Base-by-base conservation (phyloP, 2,329 filamentous ascomycete species). In the Sporothrix brasiliensis region DNA sequence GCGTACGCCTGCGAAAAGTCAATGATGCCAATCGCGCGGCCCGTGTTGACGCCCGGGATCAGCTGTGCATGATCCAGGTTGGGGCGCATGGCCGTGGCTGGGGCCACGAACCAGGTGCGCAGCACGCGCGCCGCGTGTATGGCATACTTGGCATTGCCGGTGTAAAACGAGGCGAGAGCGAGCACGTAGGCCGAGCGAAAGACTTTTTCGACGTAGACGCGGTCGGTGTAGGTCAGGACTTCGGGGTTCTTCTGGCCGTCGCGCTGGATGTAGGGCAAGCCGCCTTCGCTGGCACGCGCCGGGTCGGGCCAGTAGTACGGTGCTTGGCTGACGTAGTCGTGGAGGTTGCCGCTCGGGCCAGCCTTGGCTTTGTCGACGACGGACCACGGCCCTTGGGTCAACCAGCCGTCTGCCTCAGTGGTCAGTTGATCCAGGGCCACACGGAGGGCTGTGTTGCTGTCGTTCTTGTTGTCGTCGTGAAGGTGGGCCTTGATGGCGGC, bases 121-220 rank as follows among this genome's bases (percentile, higher is more conserved):
- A 77, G 70, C 44, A 77, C 76, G 9, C 71, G 50, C 1, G 69
- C 69, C 1, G 76, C 76, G 58, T 77, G 75, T 24, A 39, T 27
- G 0, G 75, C 74, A 66, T 77, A 77, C 9, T 63, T 58, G 4
- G 70, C 61, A 5, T 75, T 60, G n/a, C 70, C 75, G 4, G 76
- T 77, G 67, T 77, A 77, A 52, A 74, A 77, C 74, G 75, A 77
- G 4, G 76, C 76, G 11, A 77, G 73, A 4, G 73, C 69, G 4
- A 77, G 71, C 21, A 74, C 73, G 44, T 75, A 76, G 16, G 70
- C 69, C 41, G 76, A 73, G 68, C 75, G 75, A 63, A 77, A 77
- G 71, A 77, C 75, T 13, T 72, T 72, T n/a, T 74, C 72, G 14
- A 75, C 69, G 11, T 72, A 72, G 0, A 72, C 71, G 2, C 75